Percentiles rank a stretch among this genome's conserved stretches.
These are phyloP conservation scores for Alternaria triticimaculans DNA, from an alignment of 2,329 filamentous ascomycete species.

Conservation along the genomic window DNA sequence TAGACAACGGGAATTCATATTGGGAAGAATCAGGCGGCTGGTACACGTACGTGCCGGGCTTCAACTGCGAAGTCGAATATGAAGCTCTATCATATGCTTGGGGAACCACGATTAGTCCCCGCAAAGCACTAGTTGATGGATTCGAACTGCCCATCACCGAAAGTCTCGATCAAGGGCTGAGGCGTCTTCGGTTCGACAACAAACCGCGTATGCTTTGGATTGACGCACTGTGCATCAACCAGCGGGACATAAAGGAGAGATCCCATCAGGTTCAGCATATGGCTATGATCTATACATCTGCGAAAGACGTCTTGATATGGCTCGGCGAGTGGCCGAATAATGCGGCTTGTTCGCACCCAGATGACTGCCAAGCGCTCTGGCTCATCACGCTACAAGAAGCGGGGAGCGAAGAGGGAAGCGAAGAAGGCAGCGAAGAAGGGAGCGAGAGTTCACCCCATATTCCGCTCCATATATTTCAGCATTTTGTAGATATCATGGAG, in stretches of 20 bases:
- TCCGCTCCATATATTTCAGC: neutral
- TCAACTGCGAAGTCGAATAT: no score
- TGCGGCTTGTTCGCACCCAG: accelerated
- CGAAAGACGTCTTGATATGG: neutral
- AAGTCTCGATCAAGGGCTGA: neutral
- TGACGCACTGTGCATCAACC: neutral
- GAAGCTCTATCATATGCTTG: neutral
- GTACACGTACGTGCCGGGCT: no score
- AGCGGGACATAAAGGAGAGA: neutral
- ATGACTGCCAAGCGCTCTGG: no score
- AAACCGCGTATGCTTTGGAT: neutral
- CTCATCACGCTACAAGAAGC: no score
- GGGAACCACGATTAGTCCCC: neutral
- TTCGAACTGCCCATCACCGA: accelerated
- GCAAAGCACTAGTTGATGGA: neutral
- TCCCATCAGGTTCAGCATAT: neutral
- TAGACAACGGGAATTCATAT: no score
- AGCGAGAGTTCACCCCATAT: no score
- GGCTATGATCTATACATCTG: neutral
- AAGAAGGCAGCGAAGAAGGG: no score
- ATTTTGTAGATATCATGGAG: neutral
- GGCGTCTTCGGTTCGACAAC: neutral
- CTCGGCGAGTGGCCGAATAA: neutral
- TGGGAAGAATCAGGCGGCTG: no score
- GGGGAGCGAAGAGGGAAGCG: no score